These are phyloP conservation scores for Ichthyophonus hoferi DNA, from an alignment of 208 protist species.

Conservation along the genomic window DNA sequence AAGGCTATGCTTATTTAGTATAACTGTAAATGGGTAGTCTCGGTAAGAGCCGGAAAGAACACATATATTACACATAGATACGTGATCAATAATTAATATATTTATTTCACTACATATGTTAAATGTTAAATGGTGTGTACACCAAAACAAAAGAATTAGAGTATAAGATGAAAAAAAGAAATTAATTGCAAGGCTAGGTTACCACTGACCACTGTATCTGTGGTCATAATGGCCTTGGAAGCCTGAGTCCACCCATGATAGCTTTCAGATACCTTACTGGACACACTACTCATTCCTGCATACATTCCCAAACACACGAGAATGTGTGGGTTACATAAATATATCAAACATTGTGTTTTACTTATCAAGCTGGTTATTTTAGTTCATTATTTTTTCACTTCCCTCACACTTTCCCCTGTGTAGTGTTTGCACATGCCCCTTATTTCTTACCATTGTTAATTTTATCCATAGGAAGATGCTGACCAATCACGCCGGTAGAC, in stretches of 20 bases:
- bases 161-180: not conserved
- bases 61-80: not conserved
- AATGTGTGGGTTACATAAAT: not conserved
- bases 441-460: constrained; percentile 48
- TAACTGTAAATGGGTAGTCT: not conserved
- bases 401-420: constrained; percentile 16
- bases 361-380: not conserved
- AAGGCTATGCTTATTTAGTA: too few relatives aligned
- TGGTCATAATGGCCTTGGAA: constrained; percentile 45
- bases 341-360: not conserved
- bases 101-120: not conserved
- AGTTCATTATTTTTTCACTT: constrained; percentile 32
- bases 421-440: too few relatives aligned
- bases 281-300: not conserved
- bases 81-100: not conserved
- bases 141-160: not conserved
- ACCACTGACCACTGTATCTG: constrained; percentile 37
- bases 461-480: constrained; percentile 47
- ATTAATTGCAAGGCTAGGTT: not conserved
- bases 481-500: constrained; percentile 62
- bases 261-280: not conserved
- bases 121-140: not conserved
- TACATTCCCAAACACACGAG: not conserved
- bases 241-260: constrained; percentile 31
- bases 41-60: not conserved